Conservation (phyloP, 768 basidiomycete species). For the Leucocoprinus birnbaumii region DNA sequence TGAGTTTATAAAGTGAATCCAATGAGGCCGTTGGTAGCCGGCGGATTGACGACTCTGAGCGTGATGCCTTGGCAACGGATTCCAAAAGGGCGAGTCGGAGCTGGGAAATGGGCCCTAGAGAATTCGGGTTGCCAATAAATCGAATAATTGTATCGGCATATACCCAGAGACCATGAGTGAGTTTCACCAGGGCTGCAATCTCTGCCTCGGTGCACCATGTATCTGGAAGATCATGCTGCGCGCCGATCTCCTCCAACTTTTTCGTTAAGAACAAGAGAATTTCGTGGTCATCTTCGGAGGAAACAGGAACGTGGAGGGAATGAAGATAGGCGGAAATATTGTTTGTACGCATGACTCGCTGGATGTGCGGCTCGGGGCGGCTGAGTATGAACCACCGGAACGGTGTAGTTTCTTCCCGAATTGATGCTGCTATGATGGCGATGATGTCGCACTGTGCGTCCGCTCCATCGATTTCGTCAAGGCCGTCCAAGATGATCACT, state of each 20-base stretch:
- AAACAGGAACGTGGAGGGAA: slow-evolving; percentile 1
- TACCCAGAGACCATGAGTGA: background rate
- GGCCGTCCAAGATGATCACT: slow-evolving; percentile 9
- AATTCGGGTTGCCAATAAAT: background rate
- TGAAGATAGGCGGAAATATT: background rate
- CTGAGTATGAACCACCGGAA: slow-evolving; percentile 7
- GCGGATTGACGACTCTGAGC: background rate
- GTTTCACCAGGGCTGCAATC: background rate
- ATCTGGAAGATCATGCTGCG: background rate
- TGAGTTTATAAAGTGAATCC: background rate
- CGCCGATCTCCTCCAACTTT: background rate
- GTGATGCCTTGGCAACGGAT: background rate
- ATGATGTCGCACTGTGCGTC: background rate
- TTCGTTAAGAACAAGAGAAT: slow-evolving; percentile 5
- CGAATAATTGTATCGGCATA: background rate
- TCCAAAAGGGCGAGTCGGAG: background rate
- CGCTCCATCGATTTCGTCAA: slow-evolving; percentile 5
- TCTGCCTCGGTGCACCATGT: slow-evolving; percentile 6
- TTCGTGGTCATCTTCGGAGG: slow-evolving; percentile 2
- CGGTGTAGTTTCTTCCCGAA: background rate
- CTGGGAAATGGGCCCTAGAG: background rate
- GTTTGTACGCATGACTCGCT: background rate
- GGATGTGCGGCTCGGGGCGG: slow-evolving; percentile 11
- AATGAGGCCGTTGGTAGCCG: background rate
- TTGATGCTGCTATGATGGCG: background rate